Base-by-base conservation (phyloP, 495 filamentous ascomycete genomes). In the Acidiella bohemica region DNA sequence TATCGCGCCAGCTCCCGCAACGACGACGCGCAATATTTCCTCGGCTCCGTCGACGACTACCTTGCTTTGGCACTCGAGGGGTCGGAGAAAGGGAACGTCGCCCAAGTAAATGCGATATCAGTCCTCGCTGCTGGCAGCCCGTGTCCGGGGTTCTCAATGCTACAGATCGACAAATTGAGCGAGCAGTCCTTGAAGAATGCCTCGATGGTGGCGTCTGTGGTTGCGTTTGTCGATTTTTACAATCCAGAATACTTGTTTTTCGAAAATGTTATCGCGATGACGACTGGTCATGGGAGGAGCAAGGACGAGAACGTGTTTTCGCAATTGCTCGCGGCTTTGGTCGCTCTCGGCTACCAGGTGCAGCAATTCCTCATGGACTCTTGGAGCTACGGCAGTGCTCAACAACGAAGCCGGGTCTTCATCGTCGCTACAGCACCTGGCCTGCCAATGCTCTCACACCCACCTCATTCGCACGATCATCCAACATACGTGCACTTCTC, bases 261-360 rank as follows among this genome's bases (percentile, higher is more conserved):
- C 3, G 81, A 87, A 56, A 87, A 87, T 44, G 81, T 87, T 0
- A 49, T 65, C 3, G 57, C 49, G 1, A 80, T 87, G 58, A 66
- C 80, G 0, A 39, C 26, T 59, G 32, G 47, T 37, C 25, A 53
- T 49, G 20, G 54, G 36, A 12, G 51, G 56, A 26, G 55, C 58
- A 12, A 57, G 26, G 39, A 64, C 4, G 57, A 73, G 13, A 79
- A 81, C 45, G 65, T 78, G 2, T 73, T 82, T 29, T 72, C 76
- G 4, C 78, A 81, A 45, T 56, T 84, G 0, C 62, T 84, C 9
- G 78, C 76, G 44, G 67, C 73, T 5, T 56, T 87, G 3, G 75
- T 85, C 1, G 78, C 72, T 7, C 58, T 87, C 53, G 80, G 80
- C 1, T 87, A 85, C 44, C 80, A 87, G 50, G 61, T 71, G 0